A percentile compares a stretch with the other conserved stretches of the same genome.
Conservation (phyloP, 2,329 filamentous ascomycete genomes). For the Blastomyces emzantsi region DNA sequence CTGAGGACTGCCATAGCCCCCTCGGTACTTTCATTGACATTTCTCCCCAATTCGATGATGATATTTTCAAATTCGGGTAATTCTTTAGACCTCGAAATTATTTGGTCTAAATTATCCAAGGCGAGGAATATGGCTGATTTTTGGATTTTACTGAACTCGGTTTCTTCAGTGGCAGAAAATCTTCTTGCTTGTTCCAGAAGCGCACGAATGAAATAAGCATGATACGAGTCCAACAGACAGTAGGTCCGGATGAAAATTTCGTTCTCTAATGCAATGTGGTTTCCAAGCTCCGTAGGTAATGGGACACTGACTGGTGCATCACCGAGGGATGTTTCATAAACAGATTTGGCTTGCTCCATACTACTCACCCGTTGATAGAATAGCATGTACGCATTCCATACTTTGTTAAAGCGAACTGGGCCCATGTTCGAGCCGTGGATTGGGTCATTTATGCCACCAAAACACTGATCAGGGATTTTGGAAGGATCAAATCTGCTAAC, state of each 20-base stretch:
- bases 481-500: conserved; percentile 67
- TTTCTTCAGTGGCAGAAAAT: conserved; percentile 39
- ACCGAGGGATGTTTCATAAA: conserved; percentile 38
- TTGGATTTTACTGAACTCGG: conserved; percentile 40
- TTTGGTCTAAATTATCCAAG: conserved; percentile 60
- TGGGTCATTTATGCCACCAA: conserved; percentile 59
- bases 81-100: conserved; percentile 64
- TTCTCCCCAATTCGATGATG: conserved; percentile 43
- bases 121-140: conserved; percentile 35
- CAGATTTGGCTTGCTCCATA: conserved; percentile 47
- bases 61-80: conserved; percentile 53
- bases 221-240: conserved; percentile 65
- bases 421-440: conserved; percentile 40
- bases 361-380: conserved; percentile 81
- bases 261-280: conserved; percentile 62
- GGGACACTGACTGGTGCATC: conserved; percentile 43
- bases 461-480: conserved; percentile 66
- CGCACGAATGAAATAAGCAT: conserved; percentile 57
- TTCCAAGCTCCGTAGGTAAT: conserved; percentile 38
- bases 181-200: conserved; percentile 51
- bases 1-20: conserved; percentile 53
- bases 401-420: conserved; percentile 51
- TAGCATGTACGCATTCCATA: conserved; percentile 88
- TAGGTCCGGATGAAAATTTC: conserved; percentile 64
- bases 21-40: conserved; percentile 43